These are phyloP conservation scores for Pilasporangium apinafurcum DNA, from an alignment of 352 stramenopile species.

Conservation along the genomic window DNA sequence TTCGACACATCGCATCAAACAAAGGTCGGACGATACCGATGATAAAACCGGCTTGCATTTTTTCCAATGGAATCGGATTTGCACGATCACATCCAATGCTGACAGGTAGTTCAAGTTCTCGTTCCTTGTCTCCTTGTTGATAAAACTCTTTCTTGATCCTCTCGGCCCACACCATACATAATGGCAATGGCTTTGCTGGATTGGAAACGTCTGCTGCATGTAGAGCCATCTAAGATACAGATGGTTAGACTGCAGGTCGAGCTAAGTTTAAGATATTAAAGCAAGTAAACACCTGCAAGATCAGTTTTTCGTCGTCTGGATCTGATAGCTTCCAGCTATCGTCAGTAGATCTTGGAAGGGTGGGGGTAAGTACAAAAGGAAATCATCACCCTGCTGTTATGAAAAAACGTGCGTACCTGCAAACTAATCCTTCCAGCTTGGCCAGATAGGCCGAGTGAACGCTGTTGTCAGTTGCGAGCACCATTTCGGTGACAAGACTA, in stretches of 20 bases:
- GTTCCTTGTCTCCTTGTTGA: conserved; percentile 92
- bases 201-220: conserved; percentile 94
- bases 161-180: conserved; percentile 85
- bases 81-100: conserved; percentile 89
- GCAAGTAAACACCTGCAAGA: conserved; percentile 32
- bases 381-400: background rate
- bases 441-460: conserved; percentile 73
- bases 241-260: background rate
- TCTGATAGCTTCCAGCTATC: conserved; percentile 49
- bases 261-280: background rate
- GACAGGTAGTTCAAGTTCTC: conserved; percentile 72
- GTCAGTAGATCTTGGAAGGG: conserved; percentile 10
- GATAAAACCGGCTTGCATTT: conserved; percentile 93
- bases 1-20: conserved; percentile 46
- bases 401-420: conserved; percentile 17
- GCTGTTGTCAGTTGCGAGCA: conserved; percentile 86
- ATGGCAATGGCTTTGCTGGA: conserved; percentile 69
- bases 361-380: background rate
- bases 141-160: conserved; percentile 93
- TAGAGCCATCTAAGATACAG: conserved; percentile 51
- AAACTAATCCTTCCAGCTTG: conserved; percentile 71
- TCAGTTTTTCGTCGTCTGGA: conserved; percentile 61
- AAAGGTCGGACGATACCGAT: conserved; percentile 87
- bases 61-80: conserved; percentile 78
- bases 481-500: conserved; percentile 78